phyloP scores from a whole-genome alignment of 257 asterid species.

The Verbena officinalis region DNA sequence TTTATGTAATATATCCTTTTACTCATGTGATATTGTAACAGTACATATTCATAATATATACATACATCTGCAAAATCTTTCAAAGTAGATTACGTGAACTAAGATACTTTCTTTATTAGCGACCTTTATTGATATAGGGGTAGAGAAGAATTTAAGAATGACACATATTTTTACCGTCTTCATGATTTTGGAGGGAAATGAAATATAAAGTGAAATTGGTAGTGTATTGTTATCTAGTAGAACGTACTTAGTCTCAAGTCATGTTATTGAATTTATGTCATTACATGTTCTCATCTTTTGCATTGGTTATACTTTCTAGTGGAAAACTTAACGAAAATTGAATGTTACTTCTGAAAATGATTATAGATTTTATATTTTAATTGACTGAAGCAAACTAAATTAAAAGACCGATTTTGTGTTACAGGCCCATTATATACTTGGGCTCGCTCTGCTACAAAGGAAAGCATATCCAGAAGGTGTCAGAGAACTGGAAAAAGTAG shows the following conservation, averaged over 20 bases:
- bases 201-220: no score
- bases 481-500: slow-evolving; percentile 62
- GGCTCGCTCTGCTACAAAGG: slow-evolving; percentile 64
- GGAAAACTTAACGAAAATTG: no score
- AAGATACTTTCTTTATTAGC: not conserved
- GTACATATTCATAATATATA: not conserved
- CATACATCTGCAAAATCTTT: not conserved
- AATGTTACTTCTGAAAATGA: no score
- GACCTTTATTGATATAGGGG: not conserved
- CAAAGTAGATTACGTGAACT: not conserved
- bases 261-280: no score
- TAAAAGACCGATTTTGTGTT: slow-evolving; percentile 9
- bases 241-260: no score
- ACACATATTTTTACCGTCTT: not conserved
- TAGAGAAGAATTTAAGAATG: not conserved
- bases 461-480: slow-evolving; percentile 59
- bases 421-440: slow-evolving; percentile 75
- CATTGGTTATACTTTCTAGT: no score
- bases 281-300: no score
- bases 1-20: not conserved
- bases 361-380: no score
- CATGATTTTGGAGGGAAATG: no score
- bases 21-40: not conserved
- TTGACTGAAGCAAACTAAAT: slow-evolving; percentile 1
- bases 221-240: no score